Conservation (phyloP, 495 filamentous ascomycete genomes). For the Poronia punctata region DNA sequence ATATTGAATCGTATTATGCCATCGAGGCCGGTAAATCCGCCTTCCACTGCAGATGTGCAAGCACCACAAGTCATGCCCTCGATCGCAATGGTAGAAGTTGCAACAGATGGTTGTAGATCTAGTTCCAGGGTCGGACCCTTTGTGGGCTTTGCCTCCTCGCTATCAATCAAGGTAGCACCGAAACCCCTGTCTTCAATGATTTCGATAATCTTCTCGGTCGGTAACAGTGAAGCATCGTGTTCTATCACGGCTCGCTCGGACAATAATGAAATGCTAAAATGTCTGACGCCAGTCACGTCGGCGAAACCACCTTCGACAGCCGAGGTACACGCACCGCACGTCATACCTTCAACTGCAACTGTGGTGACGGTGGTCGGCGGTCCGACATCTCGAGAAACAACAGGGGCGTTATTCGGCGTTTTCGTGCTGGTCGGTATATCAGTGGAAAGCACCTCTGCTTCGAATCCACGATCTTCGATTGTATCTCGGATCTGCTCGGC, state of each 20-base stretch:
- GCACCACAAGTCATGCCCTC: slow-evolving; percentile 97
- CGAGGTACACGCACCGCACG: slow-evolving; percentile 90
- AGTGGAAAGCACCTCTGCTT: slow-evolving; percentile 81
- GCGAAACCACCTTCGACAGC: slow-evolving; percentile 81
- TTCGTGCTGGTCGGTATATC: slow-evolving; percentile 50
- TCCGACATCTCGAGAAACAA: slow-evolving; percentile 22
- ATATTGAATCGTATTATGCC: slow-evolving; percentile 87
- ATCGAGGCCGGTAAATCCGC: slow-evolving; percentile 63
- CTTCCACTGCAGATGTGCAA: slow-evolving; percentile 85
- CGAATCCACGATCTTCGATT: slow-evolving; percentile 93
- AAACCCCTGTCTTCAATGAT: slow-evolving; percentile 92
- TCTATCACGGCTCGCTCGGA: slow-evolving; percentile 86
- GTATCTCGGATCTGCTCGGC: slow-evolving; percentile 71
- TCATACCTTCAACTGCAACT: slow-evolving; percentile 87
- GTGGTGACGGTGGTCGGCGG: slow-evolving; percentile 58
- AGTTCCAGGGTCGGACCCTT: slow-evolving; percentile 25
- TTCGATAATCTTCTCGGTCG: slow-evolving; percentile 59
- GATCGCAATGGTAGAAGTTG: slow-evolving; percentile 78
- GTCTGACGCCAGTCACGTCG: slow-evolving; percentile 65
- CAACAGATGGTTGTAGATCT: slow-evolving; percentile 27
- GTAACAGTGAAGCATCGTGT: slow-evolving; percentile 68
- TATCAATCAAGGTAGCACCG: slow-evolving; percentile 69
- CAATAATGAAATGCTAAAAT: slow-evolving; percentile 89
- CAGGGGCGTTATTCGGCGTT: slow-evolving; percentile 20
- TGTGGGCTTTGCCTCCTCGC: slow-evolving; percentile 28